Base-by-base conservation (phyloP, 2,329 filamentous ascomycete genomes). In the Fusarium globosum region DNA sequence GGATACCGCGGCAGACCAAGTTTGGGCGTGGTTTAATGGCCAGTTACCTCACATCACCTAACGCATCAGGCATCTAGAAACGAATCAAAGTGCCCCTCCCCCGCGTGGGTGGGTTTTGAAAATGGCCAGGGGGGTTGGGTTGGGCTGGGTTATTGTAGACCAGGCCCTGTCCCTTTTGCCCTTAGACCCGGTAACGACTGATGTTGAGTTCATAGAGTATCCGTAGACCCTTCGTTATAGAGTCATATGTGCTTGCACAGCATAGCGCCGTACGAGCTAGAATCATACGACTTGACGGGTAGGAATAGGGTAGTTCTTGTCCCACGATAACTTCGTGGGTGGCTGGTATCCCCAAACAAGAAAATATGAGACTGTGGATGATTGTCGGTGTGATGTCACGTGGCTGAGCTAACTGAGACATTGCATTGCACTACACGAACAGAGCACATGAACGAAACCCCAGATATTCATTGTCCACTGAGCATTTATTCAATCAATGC, bases 321-420 rank as follows among this genome's bases (percentile, higher is more conserved):
- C 55, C 51, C 53, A 67, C 59, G 41, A 67, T 51, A 61, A 61
- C 42, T 39, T 60, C 51, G 64, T 68, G 59, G 72, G 65, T 72
- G 75, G 75, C 67, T 76, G 68, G 65, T 67, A 52, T 65, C 61
- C 61, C 51, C 46, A 55, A 64, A 52, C 65, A 49, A 49, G 57
- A 52, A 52, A 57, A 67, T 23, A 65, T 35, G 39, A 43, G 51
- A 57, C 57, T 53, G 49, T 69, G 72, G 64, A 67, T 67, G 69
- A 73, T 65, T 72, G 72, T 77, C 76, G 76, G 76, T 78, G 76
- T 78, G 76, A 73, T 74, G 76, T 77, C 76, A 77, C 76, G 76
- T 77, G 76, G 76, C 70, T 68, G 62, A 65, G 59, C 56, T 35
- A 46, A 59, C 30, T 65, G 68, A 71, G 51, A 67, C 67, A 73